Percentiles rank a stretch among this genome's conserved stretches.
Evolutionary conservation across 495 filamentous ascomycete species (phyloP).

Genomic region (Lichina pygmaea): DNA sequence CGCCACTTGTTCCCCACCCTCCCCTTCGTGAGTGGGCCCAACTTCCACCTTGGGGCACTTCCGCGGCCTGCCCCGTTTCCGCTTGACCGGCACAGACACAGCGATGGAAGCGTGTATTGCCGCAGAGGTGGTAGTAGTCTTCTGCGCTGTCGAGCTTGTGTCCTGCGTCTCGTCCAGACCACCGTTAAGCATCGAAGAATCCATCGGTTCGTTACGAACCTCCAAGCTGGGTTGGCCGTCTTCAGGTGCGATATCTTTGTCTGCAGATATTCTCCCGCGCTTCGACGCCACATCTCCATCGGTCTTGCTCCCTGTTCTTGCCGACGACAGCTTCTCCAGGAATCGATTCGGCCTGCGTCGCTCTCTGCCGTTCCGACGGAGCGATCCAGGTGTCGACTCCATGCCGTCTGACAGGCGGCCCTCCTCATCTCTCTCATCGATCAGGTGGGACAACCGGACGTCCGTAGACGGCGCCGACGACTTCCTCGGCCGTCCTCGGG

Average conservation of each 20-base stretch:
- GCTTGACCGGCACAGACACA: neutral
- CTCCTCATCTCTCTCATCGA: neutral
- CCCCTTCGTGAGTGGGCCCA: neutral
- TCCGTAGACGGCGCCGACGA: neutral
- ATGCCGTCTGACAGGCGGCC: neutral
- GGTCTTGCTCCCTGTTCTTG: too few relatives aligned
- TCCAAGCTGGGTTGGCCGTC: too few relatives aligned
- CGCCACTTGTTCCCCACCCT: neutral
- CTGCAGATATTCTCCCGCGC: too few relatives aligned
- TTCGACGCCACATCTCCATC: too few relatives aligned
- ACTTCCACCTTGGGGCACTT: neutral
- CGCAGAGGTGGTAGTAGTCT: too few relatives aligned
- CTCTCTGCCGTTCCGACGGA: neutral
- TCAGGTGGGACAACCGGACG: neutral
- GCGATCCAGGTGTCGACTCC: neutral
- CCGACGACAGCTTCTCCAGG: too few relatives aligned
- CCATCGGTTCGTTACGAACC: too few relatives aligned
- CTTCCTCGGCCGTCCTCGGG: neutral
- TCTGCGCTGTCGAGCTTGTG: too few relatives aligned
- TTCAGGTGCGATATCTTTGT: too few relatives aligned
- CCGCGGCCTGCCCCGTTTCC: constrained; percentile 1
- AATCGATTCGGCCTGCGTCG: neutral
- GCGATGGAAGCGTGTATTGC: too few relatives aligned
- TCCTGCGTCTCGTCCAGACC: neutral
- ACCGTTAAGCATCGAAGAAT: neutral